Conservation (phyloP, 495 filamentous ascomycete genomes). For the Lentithecium fluviatile region DNA sequence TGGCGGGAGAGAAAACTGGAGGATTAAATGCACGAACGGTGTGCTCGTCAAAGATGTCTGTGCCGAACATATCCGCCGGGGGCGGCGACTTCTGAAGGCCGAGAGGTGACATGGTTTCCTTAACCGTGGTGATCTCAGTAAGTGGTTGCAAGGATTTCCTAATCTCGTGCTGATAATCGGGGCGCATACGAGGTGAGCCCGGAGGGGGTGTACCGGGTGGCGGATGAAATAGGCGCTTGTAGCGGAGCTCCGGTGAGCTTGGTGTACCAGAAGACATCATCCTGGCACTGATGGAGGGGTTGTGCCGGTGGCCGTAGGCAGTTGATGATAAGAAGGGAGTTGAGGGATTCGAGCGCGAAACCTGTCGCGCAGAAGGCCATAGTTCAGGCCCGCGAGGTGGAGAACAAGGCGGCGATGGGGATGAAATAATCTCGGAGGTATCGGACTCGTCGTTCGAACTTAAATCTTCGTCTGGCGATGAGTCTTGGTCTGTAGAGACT, state of each 20-base stretch:
- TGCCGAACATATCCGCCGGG: too few relatives aligned
- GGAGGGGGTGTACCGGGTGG: background rate
- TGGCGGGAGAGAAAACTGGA: too few relatives aligned
- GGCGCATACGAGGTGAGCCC: background rate
- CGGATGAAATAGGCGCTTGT: slow-evolving; percentile 39
- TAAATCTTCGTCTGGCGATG: slow-evolving; percentile 17
- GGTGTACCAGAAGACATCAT: slow-evolving; percentile 17
- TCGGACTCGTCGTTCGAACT: slow-evolving; percentile 19
- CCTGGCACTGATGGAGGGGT: slow-evolving; percentile 11
- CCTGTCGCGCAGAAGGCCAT: slow-evolving; percentile 35
- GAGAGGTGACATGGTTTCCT: too few relatives aligned
- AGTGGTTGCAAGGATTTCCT: slow-evolving; percentile 8
- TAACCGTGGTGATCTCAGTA: too few relatives aligned
- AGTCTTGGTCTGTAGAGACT: slow-evolving; percentile 18
- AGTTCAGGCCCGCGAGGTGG: slow-evolving; percentile 24
- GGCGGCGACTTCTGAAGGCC: too few relatives aligned
- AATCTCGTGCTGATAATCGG: slow-evolving; percentile 7
- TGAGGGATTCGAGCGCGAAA: slow-evolving; percentile 35
- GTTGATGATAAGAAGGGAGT: slow-evolving; percentile 21
- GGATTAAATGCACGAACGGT: background rate
- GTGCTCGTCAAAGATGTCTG: background rate
- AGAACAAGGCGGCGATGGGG: slow-evolving; percentile 24
- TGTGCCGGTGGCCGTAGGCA: slow-evolving; percentile 2
- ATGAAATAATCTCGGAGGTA: slow-evolving; percentile 24
- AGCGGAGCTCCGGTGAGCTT: slow-evolving; percentile 37